Percentiles rank a stretch among this genome's conserved stretches.
Evolutionary conservation across 352 stramenopile species (phyloP).

Genomic region (Globisporangium radiosum): DNA sequence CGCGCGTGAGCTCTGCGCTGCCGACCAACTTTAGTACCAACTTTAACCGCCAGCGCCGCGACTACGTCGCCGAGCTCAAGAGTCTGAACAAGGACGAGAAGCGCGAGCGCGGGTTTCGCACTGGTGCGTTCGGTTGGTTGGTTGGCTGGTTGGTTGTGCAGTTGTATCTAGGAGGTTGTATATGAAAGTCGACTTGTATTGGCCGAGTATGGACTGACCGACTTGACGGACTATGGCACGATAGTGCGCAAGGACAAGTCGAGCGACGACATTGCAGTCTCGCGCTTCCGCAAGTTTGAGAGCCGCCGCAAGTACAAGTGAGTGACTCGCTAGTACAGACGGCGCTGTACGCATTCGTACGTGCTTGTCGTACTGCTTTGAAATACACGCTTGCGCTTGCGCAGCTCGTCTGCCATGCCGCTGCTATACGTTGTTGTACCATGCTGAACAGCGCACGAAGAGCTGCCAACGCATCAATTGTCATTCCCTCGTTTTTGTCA

Average conservation of each 20-base stretch:
- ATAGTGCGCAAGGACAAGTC: constrained; percentile 57
- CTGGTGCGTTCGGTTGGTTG: constrained; percentile 18
- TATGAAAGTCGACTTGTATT: neutral
- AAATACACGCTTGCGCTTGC: too few species aligned
- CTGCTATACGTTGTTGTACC: too few species aligned
- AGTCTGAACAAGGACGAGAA: constrained; percentile 63
- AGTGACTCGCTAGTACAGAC: neutral
- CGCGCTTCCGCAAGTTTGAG: constrained; percentile 70
- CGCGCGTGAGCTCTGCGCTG: constrained; percentile 38
- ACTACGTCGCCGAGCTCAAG: constrained; percentile 69
- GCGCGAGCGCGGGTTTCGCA: constrained; percentile 55
- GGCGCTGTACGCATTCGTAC: too few species aligned
- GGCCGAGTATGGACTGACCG: neutral
- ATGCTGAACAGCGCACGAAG: too few species aligned
- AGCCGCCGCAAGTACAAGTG: constrained; percentile 38
- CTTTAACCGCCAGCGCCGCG: constrained; percentile 66
- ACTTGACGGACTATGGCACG: neutral
- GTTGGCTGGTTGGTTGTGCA: neutral
- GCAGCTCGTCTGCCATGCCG: too few species aligned
- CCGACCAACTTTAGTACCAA: constrained; percentile 73
- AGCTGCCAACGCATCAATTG: too few species aligned
- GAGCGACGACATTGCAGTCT: constrained; percentile 55
- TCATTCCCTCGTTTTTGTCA: too few species aligned
- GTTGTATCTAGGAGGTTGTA: too few species aligned
- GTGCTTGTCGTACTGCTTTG: neutral